Percentiles rank a stretch among this genome's conserved stretches.
Conservation (phyloP, 2,329 filamentous ascomycete species). For the Penicillium corylophilum region DNA sequence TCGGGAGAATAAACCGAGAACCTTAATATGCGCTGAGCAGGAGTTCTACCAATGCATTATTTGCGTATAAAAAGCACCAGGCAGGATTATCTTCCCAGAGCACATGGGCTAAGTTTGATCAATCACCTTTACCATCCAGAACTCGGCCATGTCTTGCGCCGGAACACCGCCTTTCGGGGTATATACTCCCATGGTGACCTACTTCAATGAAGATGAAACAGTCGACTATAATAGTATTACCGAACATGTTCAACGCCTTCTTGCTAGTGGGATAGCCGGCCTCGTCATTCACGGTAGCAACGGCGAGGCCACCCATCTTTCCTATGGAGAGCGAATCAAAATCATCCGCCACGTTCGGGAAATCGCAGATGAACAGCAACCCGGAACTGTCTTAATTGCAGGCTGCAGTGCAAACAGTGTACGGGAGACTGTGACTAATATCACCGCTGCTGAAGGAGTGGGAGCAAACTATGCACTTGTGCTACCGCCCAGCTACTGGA, state of each 20-base stretch:
- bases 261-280: constrained; percentile 44
- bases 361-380: constrained; percentile 34
- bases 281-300: constrained; percentile 52
- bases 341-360: constrained; percentile 48
- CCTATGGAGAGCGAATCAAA: constrained; percentile 50
- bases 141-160: too few species aligned
- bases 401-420: constrained; percentile 69
- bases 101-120: too few species aligned
- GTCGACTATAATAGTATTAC: constrained; percentile 42
- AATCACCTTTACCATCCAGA: too few species aligned
- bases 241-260: constrained; percentile 47
- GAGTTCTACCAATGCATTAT: too few species aligned
- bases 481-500: constrained; percentile 64
- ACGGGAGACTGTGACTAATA: constrained; percentile 64
- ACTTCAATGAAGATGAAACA: constrained; percentile 47
- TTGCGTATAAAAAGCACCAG: too few species aligned
- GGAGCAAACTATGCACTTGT: constrained; percentile 70
- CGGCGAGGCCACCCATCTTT: constrained; percentile 51
- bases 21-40: too few species aligned
- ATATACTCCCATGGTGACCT: constrained; percentile 49
- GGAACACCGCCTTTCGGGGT: constrained; percentile 30
- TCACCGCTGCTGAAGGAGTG: constrained; percentile 61
- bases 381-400: constrained; percentile 64
- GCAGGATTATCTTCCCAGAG: too few species aligned
- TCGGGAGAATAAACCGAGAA: too few species aligned